Evolutionary conservation across 176 grass and related monocot species (phyloP).

Genomic region (Tuctoria greenei): DNA sequence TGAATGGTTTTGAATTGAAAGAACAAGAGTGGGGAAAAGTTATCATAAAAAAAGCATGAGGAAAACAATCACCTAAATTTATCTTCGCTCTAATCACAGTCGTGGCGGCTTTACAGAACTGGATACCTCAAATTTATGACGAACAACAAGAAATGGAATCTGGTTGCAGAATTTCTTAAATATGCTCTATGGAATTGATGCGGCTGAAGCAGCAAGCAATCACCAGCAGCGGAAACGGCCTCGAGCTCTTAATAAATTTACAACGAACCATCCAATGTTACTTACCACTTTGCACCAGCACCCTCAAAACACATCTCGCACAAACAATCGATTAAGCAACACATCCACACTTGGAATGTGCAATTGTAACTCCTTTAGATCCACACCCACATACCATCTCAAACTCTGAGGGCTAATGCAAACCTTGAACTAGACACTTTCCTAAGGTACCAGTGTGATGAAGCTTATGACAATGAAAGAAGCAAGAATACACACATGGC

Average conservation of each 20-base stretch:
- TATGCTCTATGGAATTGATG: background rate
- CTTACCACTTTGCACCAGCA: background rate
- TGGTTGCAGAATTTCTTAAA: background rate
- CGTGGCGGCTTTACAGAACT: constrained; percentile 22
- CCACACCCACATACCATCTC: constrained; percentile 27
- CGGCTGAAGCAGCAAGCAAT: background rate
- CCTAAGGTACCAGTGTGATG: background rate
- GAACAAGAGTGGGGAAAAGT: background rate
- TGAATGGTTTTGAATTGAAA: background rate
- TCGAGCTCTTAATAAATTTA: constrained; percentile 5
- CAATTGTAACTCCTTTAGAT: constrained; percentile 27
- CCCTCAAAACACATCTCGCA: constrained; percentile 3
- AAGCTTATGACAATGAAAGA: constrained; percentile 9
- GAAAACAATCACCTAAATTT: background rate
- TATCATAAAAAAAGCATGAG: background rate
- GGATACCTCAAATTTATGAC: constrained; percentile 1
- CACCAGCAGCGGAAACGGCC: background rate
- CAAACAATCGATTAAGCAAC: constrained; percentile 26
- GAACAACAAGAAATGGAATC: constrained; percentile 26
- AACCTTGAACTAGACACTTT: constrained; percentile 9
- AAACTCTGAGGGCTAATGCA: background rate
- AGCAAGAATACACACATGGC: background rate
- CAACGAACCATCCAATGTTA: constrained; percentile 8
- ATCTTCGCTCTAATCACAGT: background rate
- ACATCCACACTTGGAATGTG: constrained; percentile 21